Evolutionary conservation across 2,329 filamentous ascomycete species (phyloP).

Genomic region (Colletotrichum shisoi): DNA sequence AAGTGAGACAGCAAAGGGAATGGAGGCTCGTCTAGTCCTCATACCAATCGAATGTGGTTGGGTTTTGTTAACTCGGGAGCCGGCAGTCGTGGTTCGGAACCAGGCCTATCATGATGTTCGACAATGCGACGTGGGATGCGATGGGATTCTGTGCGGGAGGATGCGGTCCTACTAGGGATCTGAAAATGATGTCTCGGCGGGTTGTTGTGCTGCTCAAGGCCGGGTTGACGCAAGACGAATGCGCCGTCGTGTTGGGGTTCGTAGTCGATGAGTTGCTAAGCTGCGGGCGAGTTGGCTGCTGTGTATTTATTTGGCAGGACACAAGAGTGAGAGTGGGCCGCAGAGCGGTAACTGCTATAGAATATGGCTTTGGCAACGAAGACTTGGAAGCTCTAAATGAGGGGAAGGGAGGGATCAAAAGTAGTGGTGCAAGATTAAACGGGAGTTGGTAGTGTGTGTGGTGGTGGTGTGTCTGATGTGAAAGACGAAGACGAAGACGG

Average conservation of each 20-base stretch:
- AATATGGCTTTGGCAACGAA: slow-evolving; percentile 12
- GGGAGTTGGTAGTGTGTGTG: slow-evolving; percentile 21
- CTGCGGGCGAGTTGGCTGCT: slow-evolving; percentile 33
- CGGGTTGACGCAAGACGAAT: slow-evolving; percentile 15
- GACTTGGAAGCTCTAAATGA: slow-evolving; percentile 36
- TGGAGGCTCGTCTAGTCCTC: slow-evolving; percentile 38
- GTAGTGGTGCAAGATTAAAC: slow-evolving; percentile 27
- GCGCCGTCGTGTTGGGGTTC: slow-evolving; percentile 34
- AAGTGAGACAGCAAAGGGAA: slow-evolving; percentile 41
- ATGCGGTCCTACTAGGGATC: slow-evolving; percentile 20
- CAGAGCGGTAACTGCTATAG: slow-evolving; percentile 25
- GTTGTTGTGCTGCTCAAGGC: slow-evolving; percentile 6
- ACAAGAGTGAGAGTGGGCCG: slow-evolving; percentile 22
- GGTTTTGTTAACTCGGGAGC: slow-evolving; percentile 39
- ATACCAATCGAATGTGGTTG: slow-evolving; percentile 36
- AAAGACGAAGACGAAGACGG: slow-evolving; percentile 37
- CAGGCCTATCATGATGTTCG: slow-evolving; percentile 39
- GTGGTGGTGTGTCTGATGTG: slow-evolving; percentile 37
- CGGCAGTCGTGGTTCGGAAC: slow-evolving; percentile 36
- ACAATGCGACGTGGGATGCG: slow-evolving; percentile 37
- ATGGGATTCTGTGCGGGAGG: slow-evolving; percentile 25
- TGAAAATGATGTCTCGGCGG: slow-evolving; percentile 4
- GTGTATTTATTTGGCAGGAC: slow-evolving; percentile 33
- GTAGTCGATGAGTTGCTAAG: slow-evolving; percentile 27
- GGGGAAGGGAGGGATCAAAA: slow-evolving; percentile 23